phyloP scores from a whole-genome alignment of 495 filamentous ascomycete species.

The Penicillium nucicola region DNA sequence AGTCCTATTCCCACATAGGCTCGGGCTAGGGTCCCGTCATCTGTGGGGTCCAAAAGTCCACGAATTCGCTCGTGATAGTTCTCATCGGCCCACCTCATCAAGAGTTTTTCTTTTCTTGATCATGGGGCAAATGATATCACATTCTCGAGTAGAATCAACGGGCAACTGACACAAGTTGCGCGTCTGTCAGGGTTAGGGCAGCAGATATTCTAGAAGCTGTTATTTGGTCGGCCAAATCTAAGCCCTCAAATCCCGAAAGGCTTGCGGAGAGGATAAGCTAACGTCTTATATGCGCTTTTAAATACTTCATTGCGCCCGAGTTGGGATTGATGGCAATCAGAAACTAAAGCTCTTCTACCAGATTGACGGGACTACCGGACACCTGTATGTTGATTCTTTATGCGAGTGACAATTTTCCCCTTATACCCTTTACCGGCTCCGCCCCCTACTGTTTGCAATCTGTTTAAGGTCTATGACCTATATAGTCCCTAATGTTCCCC shows the following conservation, averaged over 20 bases:
- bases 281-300: slow-evolving; percentile 1
- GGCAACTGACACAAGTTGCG: neutral
- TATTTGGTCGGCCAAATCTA: slow-evolving; percentile 4
- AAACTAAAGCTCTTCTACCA: slow-evolving; percentile 16
- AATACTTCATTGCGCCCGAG: slow-evolving; percentile 18
- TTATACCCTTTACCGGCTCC: slow-evolving; percentile 10
- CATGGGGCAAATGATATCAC: neutral
- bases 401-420: slow-evolving; percentile 1
- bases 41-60: slow-evolving; percentile 8
- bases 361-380: neutral
- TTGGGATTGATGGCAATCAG: slow-evolving; percentile 1
- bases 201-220: slow-evolving; percentile 4
- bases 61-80: slow-evolving; percentile 11
- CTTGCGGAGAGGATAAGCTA: slow-evolving; percentile 3
- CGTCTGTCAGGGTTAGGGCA: neutral
- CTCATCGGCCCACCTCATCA: slow-evolving; percentile 8
- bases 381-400: slow-evolving; percentile 17
- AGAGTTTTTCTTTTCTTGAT: neutral
- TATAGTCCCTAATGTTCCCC: slow-evolving; percentile 21
- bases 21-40: neutral
- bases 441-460: slow-evolving; percentile 14
- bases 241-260: neutral
- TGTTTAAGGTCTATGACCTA: slow-evolving; percentile 14
- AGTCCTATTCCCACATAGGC: neutral
- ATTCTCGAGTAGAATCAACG: neutral